Evolutionary conservation across 2,329 filamentous ascomycete genomes (phyloP), one percentile per base, ranked within the genome.

Genomic region (Meredithiella fracta): DNA sequence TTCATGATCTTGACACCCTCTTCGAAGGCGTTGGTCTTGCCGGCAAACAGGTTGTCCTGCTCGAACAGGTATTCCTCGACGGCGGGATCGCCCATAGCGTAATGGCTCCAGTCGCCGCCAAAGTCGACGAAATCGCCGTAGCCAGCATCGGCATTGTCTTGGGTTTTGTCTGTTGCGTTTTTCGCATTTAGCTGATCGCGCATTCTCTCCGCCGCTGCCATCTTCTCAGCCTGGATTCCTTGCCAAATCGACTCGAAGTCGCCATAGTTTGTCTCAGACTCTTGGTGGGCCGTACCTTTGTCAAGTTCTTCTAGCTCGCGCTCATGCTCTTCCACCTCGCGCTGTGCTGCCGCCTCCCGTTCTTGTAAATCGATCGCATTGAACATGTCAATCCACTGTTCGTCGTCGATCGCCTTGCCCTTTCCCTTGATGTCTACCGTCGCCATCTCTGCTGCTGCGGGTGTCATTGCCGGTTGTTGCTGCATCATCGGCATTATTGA

Each of bases 361-460:
- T 75, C 72, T 60, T 75, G 68, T 63, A 77, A 70, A 20, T 83
- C 77, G 66, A 96, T 82, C 68, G 92, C 81, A 57, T 88, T 86
- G 68, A 98, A 98, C 68, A 97, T 89, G 63, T 89, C 87, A 69
- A 97, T 91, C 92, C 92, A 97, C 65, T 94, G 85, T 64, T 84
- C 74, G 63, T 98, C 91, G 66, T 96, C 88, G 11, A 97, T 83
- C 71, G 94, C 94, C 40, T 97, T 97, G 58, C 85, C 86, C 68
- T 89, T 85, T 52, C 70, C 73, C 61, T 78, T 74, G 53, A 70
- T 68, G 31, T 52, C 50, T 54, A 68, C 67, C 63, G 73, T 73
- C 60, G 74, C 65, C 62, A 50, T 44, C 15, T 44, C 53, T 34
- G 31, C 42, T 15, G 50, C 47, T 15, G 23, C 34, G 34, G 37